Percentiles rank a stretch among this genome's conserved stretches.
These are phyloP conservation scores for Erodium trifolium DNA, from an alignment of 441 rosid species.

Conservation along the genomic window DNA sequence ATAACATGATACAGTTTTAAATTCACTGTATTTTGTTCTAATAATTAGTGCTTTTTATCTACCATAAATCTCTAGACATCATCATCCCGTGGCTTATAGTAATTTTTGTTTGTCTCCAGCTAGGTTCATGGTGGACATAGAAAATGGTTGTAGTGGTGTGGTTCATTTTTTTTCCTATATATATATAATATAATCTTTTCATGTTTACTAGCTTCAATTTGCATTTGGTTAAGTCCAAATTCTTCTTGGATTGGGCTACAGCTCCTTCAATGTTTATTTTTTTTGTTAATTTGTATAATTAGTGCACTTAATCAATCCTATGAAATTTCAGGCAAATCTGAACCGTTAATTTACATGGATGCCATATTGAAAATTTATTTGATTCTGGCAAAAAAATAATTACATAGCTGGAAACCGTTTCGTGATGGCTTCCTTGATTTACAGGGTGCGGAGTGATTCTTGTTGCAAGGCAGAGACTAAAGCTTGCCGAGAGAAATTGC, in stretches of 20 bases:
- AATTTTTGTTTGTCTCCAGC: background rate
- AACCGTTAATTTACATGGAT: background rate
- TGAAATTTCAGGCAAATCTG: background rate
- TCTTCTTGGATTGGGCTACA: background rate
- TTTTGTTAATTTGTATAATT: background rate
- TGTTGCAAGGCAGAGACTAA: slow-evolving; percentile 50
- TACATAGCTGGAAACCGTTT: background rate
- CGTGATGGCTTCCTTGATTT: slow-evolving; percentile 10
- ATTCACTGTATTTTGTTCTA: background rate
- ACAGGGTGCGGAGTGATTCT: slow-evolving; percentile 49
- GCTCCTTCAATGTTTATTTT: background rate
- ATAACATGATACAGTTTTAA: background rate
- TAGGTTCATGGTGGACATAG: background rate
- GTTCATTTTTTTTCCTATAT: background rate
- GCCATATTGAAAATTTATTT: background rate
- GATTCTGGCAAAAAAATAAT: background rate
- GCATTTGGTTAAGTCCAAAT: background rate
- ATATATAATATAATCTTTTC: no score
- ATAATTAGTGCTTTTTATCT: background rate
- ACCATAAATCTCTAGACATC: background rate
- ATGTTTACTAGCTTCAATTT: background rate
- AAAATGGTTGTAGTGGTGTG: background rate
- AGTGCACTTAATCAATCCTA: background rate
- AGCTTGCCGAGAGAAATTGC: slow-evolving; percentile 79
- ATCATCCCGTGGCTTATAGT: background rate